Evolutionary conservation across 306 rosid species (phyloP).

Genomic region (Trifolium repens): DNA sequence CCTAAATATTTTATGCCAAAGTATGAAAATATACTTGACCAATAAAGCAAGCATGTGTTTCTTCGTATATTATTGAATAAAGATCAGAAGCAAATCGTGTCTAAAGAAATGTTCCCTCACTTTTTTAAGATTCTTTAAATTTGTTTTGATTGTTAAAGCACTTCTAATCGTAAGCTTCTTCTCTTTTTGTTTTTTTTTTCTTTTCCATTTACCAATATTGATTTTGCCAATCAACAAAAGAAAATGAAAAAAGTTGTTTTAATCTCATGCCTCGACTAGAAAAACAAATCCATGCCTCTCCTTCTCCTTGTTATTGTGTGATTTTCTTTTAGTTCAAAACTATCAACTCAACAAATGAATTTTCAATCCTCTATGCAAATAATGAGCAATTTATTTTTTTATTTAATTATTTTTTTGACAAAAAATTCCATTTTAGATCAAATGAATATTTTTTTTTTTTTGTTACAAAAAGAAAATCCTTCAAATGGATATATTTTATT

Average conservation of each 20-base stretch:
- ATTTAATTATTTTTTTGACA: too few relatives aligned
- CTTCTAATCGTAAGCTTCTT: background rate
- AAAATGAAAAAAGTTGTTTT: background rate
- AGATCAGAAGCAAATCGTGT: constrained; percentile 22
- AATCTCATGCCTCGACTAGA: background rate
- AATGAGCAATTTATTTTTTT: background rate
- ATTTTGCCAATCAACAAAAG: constrained; percentile 26
- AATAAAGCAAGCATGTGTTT: constrained; percentile 48
- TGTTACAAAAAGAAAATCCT: too few relatives aligned
- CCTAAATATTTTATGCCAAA: constrained; percentile 43
- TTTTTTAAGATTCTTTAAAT: constrained; percentile 35
- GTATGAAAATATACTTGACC: constrained; percentile 53
- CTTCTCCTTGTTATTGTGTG: background rate
- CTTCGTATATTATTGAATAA: constrained; percentile 20
- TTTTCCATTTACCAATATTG: constrained; percentile 2
- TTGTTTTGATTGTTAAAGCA: constrained; percentile 7
- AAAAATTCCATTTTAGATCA: too few relatives aligned
- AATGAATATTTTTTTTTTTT: too few relatives aligned
- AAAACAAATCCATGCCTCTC: background rate
- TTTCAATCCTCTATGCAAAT: background rate
- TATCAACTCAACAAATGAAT: background rate
- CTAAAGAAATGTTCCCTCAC: constrained; percentile 34
- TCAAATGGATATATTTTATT: too few relatives aligned
- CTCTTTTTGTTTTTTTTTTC: too few relatives aligned
- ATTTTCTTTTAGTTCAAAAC: constrained; percentile 20